A percentile compares a stretch with the other conserved stretches of the same genome.
Evolutionary conservation across 202 grass and related monocot genomes (phyloP).

Genomic region (Schoenoplectus tabernaemontani): DNA sequence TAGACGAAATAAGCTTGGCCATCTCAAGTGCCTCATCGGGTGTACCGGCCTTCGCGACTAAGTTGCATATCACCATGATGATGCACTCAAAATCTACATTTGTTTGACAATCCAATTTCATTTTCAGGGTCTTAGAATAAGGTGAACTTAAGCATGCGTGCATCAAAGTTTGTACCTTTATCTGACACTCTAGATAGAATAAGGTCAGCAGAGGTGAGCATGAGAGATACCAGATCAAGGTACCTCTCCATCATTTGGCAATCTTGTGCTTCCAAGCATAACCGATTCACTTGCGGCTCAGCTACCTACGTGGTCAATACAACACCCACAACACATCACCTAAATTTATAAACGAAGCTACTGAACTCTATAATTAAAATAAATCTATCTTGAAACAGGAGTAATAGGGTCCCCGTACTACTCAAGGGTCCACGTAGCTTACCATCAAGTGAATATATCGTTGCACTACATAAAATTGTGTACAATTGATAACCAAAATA

Average conservation of each 20-base stretch:
- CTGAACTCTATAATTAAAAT: background rate
- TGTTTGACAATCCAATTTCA: background rate
- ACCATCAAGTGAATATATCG: background rate
- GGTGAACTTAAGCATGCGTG: background rate
- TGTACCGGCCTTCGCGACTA: slow-evolving; percentile 61
- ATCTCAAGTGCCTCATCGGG: slow-evolving; percentile 76
- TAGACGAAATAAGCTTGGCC: slow-evolving; percentile 55
- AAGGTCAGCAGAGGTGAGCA: slow-evolving; percentile 68
- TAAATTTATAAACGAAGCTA: background rate
- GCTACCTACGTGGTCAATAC: slow-evolving; percentile 27
- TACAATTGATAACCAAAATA: background rate
- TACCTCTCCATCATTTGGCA: slow-evolving; percentile 42
- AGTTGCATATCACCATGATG: slow-evolving; percentile 65
- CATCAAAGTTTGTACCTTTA: slow-evolving; percentile 34
- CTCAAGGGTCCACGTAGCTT: background rate
- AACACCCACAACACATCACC: too few relatives aligned
- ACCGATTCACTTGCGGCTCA: slow-evolving; percentile 58
- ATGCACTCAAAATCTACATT: slow-evolving; percentile 75
- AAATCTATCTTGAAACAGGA: background rate
- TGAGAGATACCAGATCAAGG: slow-evolving; percentile 69
- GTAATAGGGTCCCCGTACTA: background rate
- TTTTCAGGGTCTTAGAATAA: background rate
- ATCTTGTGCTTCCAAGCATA: slow-evolving; percentile 66
- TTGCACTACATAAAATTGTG: background rate
- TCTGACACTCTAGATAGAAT: slow-evolving; percentile 49